Percentiles rank a stretch among this genome's conserved stretches.
These are phyloP conservation scores for Phoma sp. DNA, from an alignment of 2,329 filamentous ascomycete genomes.

Conservation along the genomic window DNA sequence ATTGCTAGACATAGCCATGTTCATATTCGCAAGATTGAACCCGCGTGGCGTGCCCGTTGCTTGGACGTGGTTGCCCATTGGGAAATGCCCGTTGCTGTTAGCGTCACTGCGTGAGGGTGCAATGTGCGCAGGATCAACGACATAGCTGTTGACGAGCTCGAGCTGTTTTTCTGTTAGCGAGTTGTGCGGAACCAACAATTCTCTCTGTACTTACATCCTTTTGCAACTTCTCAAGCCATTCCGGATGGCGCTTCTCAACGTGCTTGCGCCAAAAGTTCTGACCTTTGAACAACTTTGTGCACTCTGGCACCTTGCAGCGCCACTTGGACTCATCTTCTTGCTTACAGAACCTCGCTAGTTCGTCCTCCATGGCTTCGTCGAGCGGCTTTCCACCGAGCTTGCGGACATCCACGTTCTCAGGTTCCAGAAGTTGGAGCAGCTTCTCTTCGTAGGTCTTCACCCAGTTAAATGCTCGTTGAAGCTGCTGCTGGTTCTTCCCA, in stretches of 20 bases:
- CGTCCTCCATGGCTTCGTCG: conserved; percentile 86
- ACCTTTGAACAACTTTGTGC: conserved; percentile 96
- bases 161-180: conserved; percentile 62
- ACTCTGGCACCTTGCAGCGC: conserved; percentile 95
- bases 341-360: conserved; percentile 87
- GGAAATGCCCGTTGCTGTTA: conserved; percentile 95
- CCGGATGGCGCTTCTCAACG: conserved; percentile 90
- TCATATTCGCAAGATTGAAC: conserved; percentile 82
- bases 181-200: neutral
- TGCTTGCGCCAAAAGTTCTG: conserved; percentile 98
- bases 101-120: conserved; percentile 91
- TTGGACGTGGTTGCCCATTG: conserved; percentile 73
- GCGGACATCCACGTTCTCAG: conserved; percentile 82
- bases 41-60: conserved; percentile 86
- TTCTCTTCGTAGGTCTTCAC: conserved; percentile 99
- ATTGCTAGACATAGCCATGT: conserved; percentile 65
- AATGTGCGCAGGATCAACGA: conserved; percentile 92
- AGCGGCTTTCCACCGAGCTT: conserved; percentile 89
- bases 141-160: conserved; percentile 90
- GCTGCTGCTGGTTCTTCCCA: conserved; percentile 85
- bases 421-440: conserved; percentile 88
- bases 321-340: conserved; percentile 98
- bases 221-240: conserved; percentile 82
- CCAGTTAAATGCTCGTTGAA: conserved; percentile 97
- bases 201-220: conserved; percentile 73